Conservation (phyloP, 2,329 filamentous ascomycete genomes). For the Talaromyces rugulosus region DNA sequence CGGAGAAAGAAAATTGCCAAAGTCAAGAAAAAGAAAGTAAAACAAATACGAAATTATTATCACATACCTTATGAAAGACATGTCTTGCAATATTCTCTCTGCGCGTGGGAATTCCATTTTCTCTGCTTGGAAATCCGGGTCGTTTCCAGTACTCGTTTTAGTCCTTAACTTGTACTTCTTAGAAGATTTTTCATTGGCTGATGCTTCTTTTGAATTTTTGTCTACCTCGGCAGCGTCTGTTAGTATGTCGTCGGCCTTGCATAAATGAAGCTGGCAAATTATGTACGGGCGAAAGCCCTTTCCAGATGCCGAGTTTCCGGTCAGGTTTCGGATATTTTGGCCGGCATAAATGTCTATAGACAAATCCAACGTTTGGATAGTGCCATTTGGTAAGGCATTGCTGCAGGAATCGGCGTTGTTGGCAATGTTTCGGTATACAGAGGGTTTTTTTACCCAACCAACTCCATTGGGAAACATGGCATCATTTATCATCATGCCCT, state of each 20-base stretch:
- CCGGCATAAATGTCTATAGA: constrained; percentile 70
- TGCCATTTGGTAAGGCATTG: constrained; percentile 33
- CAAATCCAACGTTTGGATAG: constrained; percentile 59
- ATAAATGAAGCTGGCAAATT: constrained; percentile 76
- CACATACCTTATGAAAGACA: constrained; percentile 69
- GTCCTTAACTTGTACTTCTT: constrained; percentile 57
- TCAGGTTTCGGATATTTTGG: constrained; percentile 68
- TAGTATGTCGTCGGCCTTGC: constrained; percentile 54
- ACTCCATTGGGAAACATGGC: constrained; percentile 79
- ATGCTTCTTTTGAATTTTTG: constrained; percentile 47
- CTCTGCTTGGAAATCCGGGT: constrained; percentile 62
- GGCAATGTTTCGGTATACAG: constrained; percentile 57
- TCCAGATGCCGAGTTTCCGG: constrained; percentile 45
- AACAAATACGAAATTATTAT: neutral
- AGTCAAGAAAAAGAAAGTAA: constrained; percentile 11
- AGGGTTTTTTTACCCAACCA: constrained; percentile 83
- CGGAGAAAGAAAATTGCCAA: constrained; percentile 12
- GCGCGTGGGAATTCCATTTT: constrained; percentile 55
- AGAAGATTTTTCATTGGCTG: constrained; percentile 37
- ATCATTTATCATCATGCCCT: constrained; percentile 93
- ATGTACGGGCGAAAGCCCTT: constrained; percentile 64
- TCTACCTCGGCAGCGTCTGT: constrained; percentile 25
- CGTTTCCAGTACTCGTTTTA: constrained; percentile 51
- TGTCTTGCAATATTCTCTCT: constrained; percentile 59
- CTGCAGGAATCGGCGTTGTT: constrained; percentile 30